Evolutionary conservation across 805 yeast genomes (phyloP).

Genomic region (Zygotorulaspora florentina): DNA sequence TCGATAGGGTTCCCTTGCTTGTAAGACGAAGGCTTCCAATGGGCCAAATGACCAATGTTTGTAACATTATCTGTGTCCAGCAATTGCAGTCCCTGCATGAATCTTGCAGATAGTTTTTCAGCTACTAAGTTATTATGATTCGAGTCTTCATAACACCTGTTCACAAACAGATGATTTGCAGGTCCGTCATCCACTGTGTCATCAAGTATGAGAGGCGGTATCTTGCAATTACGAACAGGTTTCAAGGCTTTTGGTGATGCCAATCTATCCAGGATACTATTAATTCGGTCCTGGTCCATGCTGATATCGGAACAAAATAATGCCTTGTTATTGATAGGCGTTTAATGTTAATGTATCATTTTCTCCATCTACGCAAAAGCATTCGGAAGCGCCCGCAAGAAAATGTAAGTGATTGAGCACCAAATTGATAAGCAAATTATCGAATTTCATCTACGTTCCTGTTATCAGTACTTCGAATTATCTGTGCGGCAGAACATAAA

Average conservation of each 20-base stretch:
- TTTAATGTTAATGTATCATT: too few relatives aligned
- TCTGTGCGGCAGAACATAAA: too few relatives aligned
- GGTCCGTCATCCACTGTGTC: constrained; percentile 16
- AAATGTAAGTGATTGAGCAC: too few relatives aligned
- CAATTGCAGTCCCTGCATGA: constrained; percentile 21
- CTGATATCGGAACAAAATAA: not conserved
- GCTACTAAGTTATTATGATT: constrained; percentile 20
- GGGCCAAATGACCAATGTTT: constrained; percentile 76
- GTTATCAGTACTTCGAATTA: too few relatives aligned
- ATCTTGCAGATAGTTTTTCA: constrained; percentile 17
- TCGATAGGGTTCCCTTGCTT: constrained; percentile 69
- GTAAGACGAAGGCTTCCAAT: constrained; percentile 76
- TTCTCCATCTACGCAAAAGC: too few relatives aligned
- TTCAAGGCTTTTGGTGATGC: constrained; percentile 8
- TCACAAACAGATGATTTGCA: constrained; percentile 17
- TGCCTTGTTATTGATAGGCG: not conserved
- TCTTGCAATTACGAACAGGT: constrained; percentile 3
- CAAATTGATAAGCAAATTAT: too few relatives aligned
- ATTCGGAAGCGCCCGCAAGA: too few relatives aligned
- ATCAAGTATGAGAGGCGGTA: constrained; percentile 16
- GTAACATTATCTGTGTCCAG: constrained; percentile 44
- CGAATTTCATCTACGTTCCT: too few relatives aligned
- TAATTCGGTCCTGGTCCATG: constrained; percentile 9
- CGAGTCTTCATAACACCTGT: constrained; percentile 16
- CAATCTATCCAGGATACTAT: constrained; percentile 6